phyloP scores from a whole-genome alignment of 2,329 filamentous ascomycete genomes.

The Tricladium varicosporioides region DNA sequence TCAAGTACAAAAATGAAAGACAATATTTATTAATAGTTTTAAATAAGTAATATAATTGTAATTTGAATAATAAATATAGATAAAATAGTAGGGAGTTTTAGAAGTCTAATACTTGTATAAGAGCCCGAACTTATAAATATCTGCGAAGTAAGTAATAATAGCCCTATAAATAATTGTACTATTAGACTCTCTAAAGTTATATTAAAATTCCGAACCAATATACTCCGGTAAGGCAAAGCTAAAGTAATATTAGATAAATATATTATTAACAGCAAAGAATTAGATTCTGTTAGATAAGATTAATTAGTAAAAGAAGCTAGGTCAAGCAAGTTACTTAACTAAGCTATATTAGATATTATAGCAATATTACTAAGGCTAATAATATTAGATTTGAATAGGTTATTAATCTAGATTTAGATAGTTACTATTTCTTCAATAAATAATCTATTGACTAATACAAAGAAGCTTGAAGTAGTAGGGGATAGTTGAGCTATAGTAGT shows the following conservation, averaged over 20 bases:
- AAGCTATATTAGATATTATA: background rate
- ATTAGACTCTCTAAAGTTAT: background rate
- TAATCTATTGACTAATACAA: background rate
- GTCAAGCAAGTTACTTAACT: background rate
- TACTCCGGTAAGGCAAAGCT: background rate
- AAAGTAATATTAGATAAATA: background rate
- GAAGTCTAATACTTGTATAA: too few relatives aligned
- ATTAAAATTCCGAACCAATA: background rate
- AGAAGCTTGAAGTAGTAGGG: background rate
- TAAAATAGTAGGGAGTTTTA: too few relatives aligned
- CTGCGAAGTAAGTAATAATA: background rate
- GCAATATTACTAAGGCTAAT: constrained; percentile 6
- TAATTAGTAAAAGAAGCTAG: constrained; percentile 2
- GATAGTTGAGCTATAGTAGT: background rate
- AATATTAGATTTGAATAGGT: constrained; percentile 1
- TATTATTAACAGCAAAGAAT: background rate
- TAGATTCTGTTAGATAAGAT: background rate
- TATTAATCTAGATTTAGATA: constrained; percentile 6
- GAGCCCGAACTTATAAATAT: too few relatives aligned
- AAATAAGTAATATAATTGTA: too few relatives aligned
- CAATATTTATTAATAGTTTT: too few relatives aligned
- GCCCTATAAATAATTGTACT: background rate
- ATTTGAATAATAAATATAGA: too few relatives aligned
- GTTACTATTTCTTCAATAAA: constrained; percentile 2
- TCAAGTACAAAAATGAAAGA: too few relatives aligned